Evolutionary conservation across 2,329 filamentous ascomycete species (phyloP).

Genomic region (Trichothecium sympodiale): DNA sequence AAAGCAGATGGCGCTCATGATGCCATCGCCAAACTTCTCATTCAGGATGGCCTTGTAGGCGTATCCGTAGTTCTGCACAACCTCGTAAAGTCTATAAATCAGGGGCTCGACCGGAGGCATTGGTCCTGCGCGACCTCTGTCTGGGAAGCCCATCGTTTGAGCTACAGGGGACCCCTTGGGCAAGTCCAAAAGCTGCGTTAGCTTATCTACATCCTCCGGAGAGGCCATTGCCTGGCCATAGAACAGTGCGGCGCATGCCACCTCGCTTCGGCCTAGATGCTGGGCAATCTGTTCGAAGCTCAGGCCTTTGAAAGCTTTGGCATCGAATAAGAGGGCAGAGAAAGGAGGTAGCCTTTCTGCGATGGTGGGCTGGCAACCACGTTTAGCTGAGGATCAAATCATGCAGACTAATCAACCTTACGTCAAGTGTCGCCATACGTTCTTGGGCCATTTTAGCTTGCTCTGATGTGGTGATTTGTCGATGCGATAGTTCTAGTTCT

Average conservation of each 20-base stretch:
- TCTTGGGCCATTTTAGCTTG: constrained; percentile 1
- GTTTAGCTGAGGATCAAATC: constrained; percentile 6
- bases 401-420: constrained; percentile 12
- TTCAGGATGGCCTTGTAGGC: constrained; percentile 92
- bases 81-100: constrained; percentile 86
- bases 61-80: constrained; percentile 94
- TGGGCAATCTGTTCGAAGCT: constrained; percentile 71
- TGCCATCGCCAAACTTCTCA: constrained; percentile 89
- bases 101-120: constrained; percentile 27
- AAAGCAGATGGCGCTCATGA: constrained; percentile 94
- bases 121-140: constrained; percentile 55
- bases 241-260: constrained; percentile 79
- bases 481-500: too few species aligned
- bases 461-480: too few species aligned
- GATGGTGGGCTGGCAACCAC: constrained; percentile 44
- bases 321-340: constrained; percentile 55
- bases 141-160: constrained; percentile 63
- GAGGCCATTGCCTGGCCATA: constrained; percentile 76
- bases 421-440: constrained; percentile 22
- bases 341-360: constrained; percentile 59
- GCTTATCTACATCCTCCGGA: constrained; percentile 52
- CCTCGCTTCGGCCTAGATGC: constrained; percentile 66
- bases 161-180: constrained; percentile 42
- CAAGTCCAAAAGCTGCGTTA: constrained; percentile 55
- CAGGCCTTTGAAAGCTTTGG: constrained; percentile 65